Evolutionary conservation across 495 filamentous ascomycete species (phyloP).

Genomic region (Penicillium bovifimosum): DNA sequence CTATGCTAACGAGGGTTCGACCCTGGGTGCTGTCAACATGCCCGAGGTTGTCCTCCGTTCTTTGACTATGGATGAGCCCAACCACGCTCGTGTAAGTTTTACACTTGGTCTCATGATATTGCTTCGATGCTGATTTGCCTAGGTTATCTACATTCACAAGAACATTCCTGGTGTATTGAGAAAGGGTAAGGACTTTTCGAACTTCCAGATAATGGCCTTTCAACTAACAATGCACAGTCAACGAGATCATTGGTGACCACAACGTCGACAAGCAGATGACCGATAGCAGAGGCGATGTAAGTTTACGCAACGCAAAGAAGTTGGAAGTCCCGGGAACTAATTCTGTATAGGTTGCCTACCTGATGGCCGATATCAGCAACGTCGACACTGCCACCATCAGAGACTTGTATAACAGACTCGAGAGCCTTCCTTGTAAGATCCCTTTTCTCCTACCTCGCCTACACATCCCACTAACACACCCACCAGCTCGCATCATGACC

Average conservation of each 20-base stretch:
- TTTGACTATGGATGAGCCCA: constrained; percentile 77
- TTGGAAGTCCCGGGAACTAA: constrained; percentile 10
- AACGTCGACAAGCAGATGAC: constrained; percentile 99
- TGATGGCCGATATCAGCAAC: constrained; percentile 95
- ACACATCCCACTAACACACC: constrained; percentile 7
- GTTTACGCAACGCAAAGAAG: constrained; percentile 12
- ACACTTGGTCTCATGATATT: neutral
- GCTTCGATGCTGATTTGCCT: constrained; percentile 11
- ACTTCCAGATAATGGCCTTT: neutral
- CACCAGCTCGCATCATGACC: constrained; percentile 73
- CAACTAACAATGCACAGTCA: constrained; percentile 52
- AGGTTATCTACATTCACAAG: constrained; percentile 90
- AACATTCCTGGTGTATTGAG: constrained; percentile 93
- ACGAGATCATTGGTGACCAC: constrained; percentile 86
- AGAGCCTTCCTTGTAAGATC: constrained; percentile 70
- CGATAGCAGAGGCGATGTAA: constrained; percentile 84
- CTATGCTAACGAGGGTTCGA: constrained; percentile 90
- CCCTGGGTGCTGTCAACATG: constrained; percentile 89
- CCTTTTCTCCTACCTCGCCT: neutral
- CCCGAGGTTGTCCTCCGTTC: constrained; percentile 87
- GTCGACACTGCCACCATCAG: constrained; percentile 77
- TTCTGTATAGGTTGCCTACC: constrained; percentile 65
- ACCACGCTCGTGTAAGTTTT: constrained; percentile 67
- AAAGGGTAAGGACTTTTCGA: constrained; percentile 47
- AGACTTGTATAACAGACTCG: constrained; percentile 75